A percentile compares a stretch with the other conserved stretches of the same genome.
phyloP scores from a whole-genome alignment of 805 yeast genomes.

The Metschnikowia henanensis region DNA sequence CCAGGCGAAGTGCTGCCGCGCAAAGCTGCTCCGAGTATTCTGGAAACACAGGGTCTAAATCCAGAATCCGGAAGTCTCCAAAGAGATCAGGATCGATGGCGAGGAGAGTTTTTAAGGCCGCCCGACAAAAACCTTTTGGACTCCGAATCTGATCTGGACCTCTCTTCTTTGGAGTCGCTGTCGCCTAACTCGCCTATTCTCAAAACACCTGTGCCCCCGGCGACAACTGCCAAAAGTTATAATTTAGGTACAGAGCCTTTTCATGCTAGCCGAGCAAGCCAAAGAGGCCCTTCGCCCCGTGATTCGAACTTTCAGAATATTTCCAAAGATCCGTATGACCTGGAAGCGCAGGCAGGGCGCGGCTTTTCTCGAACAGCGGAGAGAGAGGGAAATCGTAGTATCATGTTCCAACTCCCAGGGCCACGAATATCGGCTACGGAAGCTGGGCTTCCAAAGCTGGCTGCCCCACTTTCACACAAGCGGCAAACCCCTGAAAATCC shows the following conservation, averaged over 20 bases:
- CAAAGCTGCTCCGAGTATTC: background rate
- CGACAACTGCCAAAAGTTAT: background rate
- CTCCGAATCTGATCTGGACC: conserved; percentile 37
- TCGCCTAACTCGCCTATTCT: conserved; percentile 21
- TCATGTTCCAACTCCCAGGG: conserved; percentile 13
- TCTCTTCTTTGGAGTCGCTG: conserved; percentile 24
- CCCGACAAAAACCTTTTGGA: conserved; percentile 25
- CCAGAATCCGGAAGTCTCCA: background rate
- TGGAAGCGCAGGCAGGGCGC: background rate
- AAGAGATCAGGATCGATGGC: background rate
- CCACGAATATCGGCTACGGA: background rate
- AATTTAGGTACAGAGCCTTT: background rate
- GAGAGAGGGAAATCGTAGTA: conserved; percentile 1
- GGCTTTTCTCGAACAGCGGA: background rate
- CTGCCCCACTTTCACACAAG: background rate
- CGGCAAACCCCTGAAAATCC: background rate
- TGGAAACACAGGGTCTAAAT: background rate
- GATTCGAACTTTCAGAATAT: background rate
- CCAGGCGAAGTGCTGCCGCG: conserved; percentile 5
- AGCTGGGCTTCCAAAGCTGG: conserved; percentile 2
- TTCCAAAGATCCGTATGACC: background rate
- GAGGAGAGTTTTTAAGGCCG: background rate
- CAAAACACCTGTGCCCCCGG: background rate
- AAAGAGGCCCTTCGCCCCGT: background rate
- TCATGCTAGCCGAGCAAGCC: background rate